Evolutionary conservation across 805 yeast genomes (phyloP), one percentile per base, ranked within the genome.

Genomic region (Naumovozyma castellii): DNA sequence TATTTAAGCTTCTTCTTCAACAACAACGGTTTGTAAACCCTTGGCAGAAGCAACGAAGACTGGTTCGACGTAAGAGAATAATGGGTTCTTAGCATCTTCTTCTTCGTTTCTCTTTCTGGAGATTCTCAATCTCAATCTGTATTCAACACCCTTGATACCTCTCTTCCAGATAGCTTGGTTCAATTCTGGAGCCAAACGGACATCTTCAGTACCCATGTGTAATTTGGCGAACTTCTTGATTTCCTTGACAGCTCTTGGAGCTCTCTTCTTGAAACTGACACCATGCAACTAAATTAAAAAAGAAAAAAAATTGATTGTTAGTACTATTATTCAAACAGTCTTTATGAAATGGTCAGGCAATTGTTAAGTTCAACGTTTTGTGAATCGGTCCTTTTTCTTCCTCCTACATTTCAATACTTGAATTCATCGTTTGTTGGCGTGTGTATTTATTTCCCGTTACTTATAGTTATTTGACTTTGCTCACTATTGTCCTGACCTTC

Each of bases 101-200:
- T 92, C 98, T 73, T 92, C 97, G 79, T 92, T 92, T 80, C 97
- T 86, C 88, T 83, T 92, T 82, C 95, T 84, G 53, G 97, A 87
- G 75, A 92, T 88, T 78, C 96, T 88, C 70, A 92, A 79, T 79
- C 98, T 88, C 73, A 92, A 69, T 81, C 96, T 88, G 85, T 75
- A 76, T 70, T 95, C 95, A 66, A 86, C 94, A 78, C 97, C 97
- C 80, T 88, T 87, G 76, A 92, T 81, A 79, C 98, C 98, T 78
- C 95, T 88, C 74, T 85, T 83, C 98, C 98, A 92, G 76, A 92
- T 78, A 67, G 82, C 94, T 73, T 88, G 92, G 84, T 92, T 92
- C 73, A 92, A 78, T 74, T 80, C 85, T 68, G 98, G 97, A 75
- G 92, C 97, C 65, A 92, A 75, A 80, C 98, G 92, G 72, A 92